Evolutionary conservation across 768 basidiomycete species (phyloP), one percentile per base, ranked within the genome.

Genomic region (Porphyrellus cyaneotinctus): DNA sequence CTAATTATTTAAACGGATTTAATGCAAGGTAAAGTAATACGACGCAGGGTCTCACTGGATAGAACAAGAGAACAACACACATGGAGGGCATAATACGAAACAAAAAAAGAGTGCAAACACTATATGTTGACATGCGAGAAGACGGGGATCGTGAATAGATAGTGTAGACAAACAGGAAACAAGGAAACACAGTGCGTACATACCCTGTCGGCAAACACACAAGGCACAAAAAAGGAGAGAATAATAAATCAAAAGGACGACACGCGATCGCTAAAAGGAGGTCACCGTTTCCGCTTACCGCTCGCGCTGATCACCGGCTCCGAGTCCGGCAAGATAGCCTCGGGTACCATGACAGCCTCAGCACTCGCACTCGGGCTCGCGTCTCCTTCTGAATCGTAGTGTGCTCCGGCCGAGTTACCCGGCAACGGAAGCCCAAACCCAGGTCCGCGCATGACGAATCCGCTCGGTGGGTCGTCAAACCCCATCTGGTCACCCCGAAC

Each of bases 261-360:
- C 18, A 30, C 6, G 42, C 28, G 42, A 10, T 5, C 26, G 31
- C 36, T n/a, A 8, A 30, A n/a, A 8, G 31, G 31, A 7, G 18
- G 18, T 63, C 41, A 63, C 47, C 62, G 62, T 32, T 63, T 63
- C 50, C 62, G 62, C 48, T 63, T 63, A 32, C 60, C 62, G 39
- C 60, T 65, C 10, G 65, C 62, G 39, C 60, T 65, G 13, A 63
- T 32, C 28, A 63, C 24, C 14, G 57, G 54, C 4, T 62, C 62
- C 2, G 26, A 4, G 10, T 31, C 54, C 0, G 39, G 26, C 11
- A 35, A 35, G 50, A 48, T 5, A 18, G 10, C 42, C 8, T 9
- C 51, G 1, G 35, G 43, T 15, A 54, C 12, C 47, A 60, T 28
- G 9, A 37, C 39, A 3, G 52, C 50, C 7, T 64, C 62, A 22